Evolutionary conservation across 2,329 filamentous ascomycete species (phyloP).

Genomic region (Lasiodiplodia hormozganensis): DNA sequence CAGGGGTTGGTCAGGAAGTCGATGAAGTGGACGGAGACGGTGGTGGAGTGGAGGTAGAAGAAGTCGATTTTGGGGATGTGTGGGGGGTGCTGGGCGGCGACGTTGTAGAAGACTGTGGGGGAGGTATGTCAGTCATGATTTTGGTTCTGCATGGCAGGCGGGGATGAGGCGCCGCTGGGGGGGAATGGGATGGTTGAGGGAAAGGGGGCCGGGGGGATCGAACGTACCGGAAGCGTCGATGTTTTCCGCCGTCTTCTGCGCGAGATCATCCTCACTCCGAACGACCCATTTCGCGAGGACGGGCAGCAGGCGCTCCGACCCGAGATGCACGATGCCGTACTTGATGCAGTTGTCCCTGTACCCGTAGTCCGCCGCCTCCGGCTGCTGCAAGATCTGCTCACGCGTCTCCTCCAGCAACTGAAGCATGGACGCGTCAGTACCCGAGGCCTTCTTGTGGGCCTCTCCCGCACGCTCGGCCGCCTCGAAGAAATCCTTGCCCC

Average conservation of each 20-base stretch:
- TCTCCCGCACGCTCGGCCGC: constrained; percentile 58
- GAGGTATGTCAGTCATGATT: too few relatives aligned
- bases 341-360: constrained; percentile 68
- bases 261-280: constrained; percentile 60
- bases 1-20: constrained; percentile 65
- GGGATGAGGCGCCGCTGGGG: background rate
- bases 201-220: background rate
- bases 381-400: constrained; percentile 62
- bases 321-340: constrained; percentile 70
- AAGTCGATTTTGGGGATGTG: constrained; percentile 82
- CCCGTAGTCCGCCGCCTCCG: constrained; percentile 56
- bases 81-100: constrained; percentile 66
- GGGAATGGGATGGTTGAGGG: background rate
- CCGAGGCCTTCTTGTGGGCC: constrained; percentile 39
- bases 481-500: constrained; percentile 62
- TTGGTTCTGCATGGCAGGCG: background rate
- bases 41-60: constrained; percentile 80
- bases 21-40: constrained; percentile 75
- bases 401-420: constrained; percentile 67
- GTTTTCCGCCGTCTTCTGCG: constrained; percentile 69
- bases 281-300: constrained; percentile 63
- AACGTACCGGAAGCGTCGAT: constrained; percentile 65
- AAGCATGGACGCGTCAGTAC: constrained; percentile 49
- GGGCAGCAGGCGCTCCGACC: constrained; percentile 65
- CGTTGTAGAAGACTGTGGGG: constrained; percentile 59